phyloP scores from a whole-genome alignment of 129 eudicot genomes.

The Heracleum sosnowskyi region DNA sequence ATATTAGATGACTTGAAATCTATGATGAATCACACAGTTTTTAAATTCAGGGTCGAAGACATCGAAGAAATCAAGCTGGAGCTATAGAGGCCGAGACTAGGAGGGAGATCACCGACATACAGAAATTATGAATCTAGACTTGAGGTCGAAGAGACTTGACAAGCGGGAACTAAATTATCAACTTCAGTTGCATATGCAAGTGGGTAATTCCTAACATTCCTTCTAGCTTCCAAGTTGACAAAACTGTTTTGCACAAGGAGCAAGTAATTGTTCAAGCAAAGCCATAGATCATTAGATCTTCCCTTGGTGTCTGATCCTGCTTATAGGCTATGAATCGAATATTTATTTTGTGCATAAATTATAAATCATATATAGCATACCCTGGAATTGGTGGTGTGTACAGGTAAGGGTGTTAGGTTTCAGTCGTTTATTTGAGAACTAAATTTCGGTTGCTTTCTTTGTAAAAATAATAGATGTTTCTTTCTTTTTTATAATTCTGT shows the following conservation, averaged over 20 bases:
- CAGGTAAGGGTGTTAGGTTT: slow-evolving; percentile 16
- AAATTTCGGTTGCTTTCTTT: not conserved
- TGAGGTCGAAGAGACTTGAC: not conserved
- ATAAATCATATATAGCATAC: slow-evolving; percentile 3
- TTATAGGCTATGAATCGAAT: slow-evolving; percentile 25
- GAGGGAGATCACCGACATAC: slow-evolving; percentile 37
- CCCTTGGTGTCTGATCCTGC: slow-evolving; percentile 12
- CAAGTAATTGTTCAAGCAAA: slow-evolving; percentile 21
- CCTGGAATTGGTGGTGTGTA: slow-evolving; percentile 38
- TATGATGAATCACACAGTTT: not conserved
- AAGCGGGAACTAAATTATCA: not conserved
- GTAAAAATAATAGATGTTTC: not conserved
- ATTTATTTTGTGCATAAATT: slow-evolving; percentile 18
- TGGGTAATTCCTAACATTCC: slow-evolving; percentile 9
- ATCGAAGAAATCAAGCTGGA: slow-evolving; percentile 39
- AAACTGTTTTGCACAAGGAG: slow-evolving; percentile 8
- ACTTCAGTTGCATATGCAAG: slow-evolving; percentile 8
- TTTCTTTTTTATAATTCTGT: not conserved
- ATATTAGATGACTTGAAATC: not conserved
- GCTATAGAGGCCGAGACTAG: slow-evolving; percentile 41
- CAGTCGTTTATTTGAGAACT: not conserved
- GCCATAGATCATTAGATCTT: slow-evolving; percentile 4
- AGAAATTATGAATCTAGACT: slow-evolving; percentile 21
- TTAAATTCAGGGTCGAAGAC: slow-evolving; percentile 51
- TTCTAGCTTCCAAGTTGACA: slow-evolving; percentile 11